Percentiles rank a stretch among this genome's conserved stretches.
Conservation (phyloP, 2,329 filamentous ascomycete species). For the Alternaria burnsii region DNA sequence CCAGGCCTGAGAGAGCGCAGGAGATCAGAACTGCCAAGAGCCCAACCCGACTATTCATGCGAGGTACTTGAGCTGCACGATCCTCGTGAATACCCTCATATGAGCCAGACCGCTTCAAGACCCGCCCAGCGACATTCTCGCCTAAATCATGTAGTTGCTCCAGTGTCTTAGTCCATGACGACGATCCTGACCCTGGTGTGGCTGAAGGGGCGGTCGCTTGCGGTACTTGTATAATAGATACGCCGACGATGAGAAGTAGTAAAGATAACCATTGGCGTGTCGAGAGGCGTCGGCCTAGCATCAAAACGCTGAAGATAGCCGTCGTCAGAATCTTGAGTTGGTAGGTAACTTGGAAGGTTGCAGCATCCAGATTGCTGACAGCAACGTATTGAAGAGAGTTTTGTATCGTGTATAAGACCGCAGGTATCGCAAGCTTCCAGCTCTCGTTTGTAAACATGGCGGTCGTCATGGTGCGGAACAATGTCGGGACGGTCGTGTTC, state of each 20-base stretch:
- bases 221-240: conserved; percentile 85
- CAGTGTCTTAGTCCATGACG: conserved; percentile 80
- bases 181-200: conserved; percentile 66
- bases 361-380: conserved; percentile 87
- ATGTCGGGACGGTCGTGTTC: conserved; percentile 78
- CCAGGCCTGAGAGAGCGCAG: conserved; percentile 82
- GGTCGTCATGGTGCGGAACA: conserved; percentile 81
- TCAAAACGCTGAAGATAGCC: conserved; percentile 82
- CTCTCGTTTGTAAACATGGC: conserved; percentile 88
- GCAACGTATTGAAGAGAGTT: conserved; percentile 95
- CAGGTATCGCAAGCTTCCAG: conserved; percentile 93
- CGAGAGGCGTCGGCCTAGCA: conserved; percentile 76
- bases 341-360: conserved; percentile 92
- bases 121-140: conserved; percentile 57
- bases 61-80: conserved; percentile 59
- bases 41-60: conserved; percentile 81
- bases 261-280: conserved; percentile 81
- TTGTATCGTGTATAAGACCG: conserved; percentile 86
- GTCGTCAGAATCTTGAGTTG: conserved; percentile 95
- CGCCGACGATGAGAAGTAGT: conserved; percentile 79
- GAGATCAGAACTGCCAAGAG: conserved; percentile 79
- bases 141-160: conserved; percentile 76
- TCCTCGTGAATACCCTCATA: conserved; percentile 86
- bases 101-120: conserved; percentile 76
- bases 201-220: conserved; percentile 63